Percentiles rank a stretch among this genome's conserved stretches.
These are phyloP conservation scores for Fusarium sp. DNA, from an alignment of 2,329 filamentous ascomycete species.

Conservation along the genomic window DNA sequence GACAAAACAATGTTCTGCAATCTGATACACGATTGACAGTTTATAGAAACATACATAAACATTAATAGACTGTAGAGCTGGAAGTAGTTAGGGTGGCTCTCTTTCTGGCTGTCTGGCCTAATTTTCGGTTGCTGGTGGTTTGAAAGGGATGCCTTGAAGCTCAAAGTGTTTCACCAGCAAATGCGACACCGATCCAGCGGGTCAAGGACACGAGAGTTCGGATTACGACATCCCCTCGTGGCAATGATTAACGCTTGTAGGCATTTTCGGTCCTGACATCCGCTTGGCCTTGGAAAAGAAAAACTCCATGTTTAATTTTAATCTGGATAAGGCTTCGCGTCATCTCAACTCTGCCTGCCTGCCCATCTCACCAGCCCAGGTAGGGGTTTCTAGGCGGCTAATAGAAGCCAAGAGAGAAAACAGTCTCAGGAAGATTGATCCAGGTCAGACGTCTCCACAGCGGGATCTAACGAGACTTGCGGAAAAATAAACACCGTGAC, in stretches of 20 bases:
- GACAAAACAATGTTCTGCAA: neutral
- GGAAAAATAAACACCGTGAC: conserved; percentile 27
- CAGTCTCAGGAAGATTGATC: conserved; percentile 9
- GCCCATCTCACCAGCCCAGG: no score
- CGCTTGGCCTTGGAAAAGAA: neutral
- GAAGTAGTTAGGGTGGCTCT: neutral
- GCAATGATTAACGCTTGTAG: conserved; percentile 6
- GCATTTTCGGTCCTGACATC: conserved; percentile 3
- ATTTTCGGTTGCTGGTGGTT: conserved; percentile 3
- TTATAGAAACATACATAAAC: neutral
- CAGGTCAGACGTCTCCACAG: neutral
- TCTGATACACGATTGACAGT: neutral
- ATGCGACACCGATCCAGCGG: conserved; percentile 1
- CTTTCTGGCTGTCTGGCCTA: neutral
- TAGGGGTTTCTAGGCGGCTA: no score
- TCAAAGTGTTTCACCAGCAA: conserved; percentile 6
- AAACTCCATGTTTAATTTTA: neutral
- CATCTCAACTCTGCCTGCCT: neutral
- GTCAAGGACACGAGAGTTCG: conserved; percentile 1
- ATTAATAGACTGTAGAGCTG: neutral
- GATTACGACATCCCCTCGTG: neutral
- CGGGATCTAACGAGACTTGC: conserved; percentile 18
- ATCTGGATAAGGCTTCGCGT: conserved; percentile 6
- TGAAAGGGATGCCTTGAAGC: neutral
- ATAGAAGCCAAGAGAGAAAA: neutral